These are phyloP conservation scores for Copromyces sp. DNA, from an alignment of 495 filamentous ascomycete genomes.

Conservation along the genomic window DNA sequence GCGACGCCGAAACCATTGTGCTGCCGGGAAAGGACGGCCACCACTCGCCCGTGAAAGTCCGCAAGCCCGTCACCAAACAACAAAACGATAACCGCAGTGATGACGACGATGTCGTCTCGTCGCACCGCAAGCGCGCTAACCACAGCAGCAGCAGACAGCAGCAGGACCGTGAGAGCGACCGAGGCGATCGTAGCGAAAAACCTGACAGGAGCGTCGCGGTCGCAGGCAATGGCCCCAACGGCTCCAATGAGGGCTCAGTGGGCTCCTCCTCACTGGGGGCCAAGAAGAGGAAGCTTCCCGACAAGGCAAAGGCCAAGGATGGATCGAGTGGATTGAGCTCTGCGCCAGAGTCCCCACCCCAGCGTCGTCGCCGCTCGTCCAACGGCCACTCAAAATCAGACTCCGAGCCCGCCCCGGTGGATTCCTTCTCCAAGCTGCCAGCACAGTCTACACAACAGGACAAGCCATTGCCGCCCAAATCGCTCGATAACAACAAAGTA, in stretches of 20 bases:
- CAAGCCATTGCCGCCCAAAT: slow-evolving; percentile 20
- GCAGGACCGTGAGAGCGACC: slow-evolving; percentile 16
- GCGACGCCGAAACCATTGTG: slow-evolving; percentile 74
- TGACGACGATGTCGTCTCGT: slow-evolving; percentile 25
- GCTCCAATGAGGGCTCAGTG: slow-evolving; percentile 7
- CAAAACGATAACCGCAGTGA: slow-evolving; percentile 52
- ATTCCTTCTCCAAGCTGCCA: slow-evolving; percentile 22
- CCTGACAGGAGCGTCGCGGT: slow-evolving; percentile 14
- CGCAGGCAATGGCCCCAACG: slow-evolving; percentile 7
- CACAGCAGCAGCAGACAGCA: slow-evolving; percentile 5
- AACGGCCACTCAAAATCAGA: slow-evolving; percentile 35
- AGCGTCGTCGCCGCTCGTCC: slow-evolving; percentile 31
- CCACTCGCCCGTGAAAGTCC: slow-evolving; percentile 55
- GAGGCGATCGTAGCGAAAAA: slow-evolving; percentile 22
- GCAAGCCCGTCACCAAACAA: slow-evolving; percentile 55
- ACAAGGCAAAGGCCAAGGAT: slow-evolving; percentile 34
- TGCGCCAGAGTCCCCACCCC: slow-evolving; percentile 39
- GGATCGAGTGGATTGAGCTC: slow-evolving; percentile 45
- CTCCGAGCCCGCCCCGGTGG: slow-evolving; percentile 32
- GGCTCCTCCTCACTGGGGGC: slow-evolving; percentile 11
- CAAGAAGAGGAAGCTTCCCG: slow-evolving; percentile 41
- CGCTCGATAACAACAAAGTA: slow-evolving; percentile 22
- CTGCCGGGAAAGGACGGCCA: slow-evolving; percentile 61
- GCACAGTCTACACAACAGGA: slow-evolving; percentile 17
- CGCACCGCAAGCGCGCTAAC: slow-evolving; percentile 26